These are phyloP conservation scores for Apophysomyces elegans DNA, from an alignment of 371 early-diverging fungal species.

Conservation along the genomic window DNA sequence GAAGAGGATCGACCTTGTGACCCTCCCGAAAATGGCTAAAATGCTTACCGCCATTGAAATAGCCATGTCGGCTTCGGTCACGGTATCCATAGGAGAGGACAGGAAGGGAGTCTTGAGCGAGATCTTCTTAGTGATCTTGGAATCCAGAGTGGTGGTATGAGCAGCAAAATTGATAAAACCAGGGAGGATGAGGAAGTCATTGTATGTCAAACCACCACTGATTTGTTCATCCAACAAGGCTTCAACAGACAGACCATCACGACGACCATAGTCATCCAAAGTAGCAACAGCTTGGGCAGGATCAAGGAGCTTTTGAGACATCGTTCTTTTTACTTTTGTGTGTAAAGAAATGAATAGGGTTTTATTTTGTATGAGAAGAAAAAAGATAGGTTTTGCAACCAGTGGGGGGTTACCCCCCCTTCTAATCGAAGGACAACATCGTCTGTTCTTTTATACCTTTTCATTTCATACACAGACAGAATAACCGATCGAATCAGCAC, in stretches of 20 bases:
- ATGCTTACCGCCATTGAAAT: slow-evolving; percentile 87
- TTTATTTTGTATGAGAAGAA: slow-evolving; percentile 17
- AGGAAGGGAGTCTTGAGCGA: slow-evolving; percentile 90
- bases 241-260: slow-evolving; percentile 80
- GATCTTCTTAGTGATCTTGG: slow-evolving; percentile 87
- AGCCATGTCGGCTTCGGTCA: slow-evolving; percentile 97
- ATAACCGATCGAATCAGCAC: neutral
- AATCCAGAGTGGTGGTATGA: slow-evolving; percentile 72
- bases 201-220: slow-evolving; percentile 94
- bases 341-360: neutral
- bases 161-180: slow-evolving; percentile 95
- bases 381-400: slow-evolving; percentile 20
- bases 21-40: slow-evolving; percentile 8
- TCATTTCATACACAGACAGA: slow-evolving; percentile 4
- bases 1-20: neutral
- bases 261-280: slow-evolving; percentile 46
- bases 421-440: slow-evolving; percentile 17
- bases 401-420: slow-evolving; percentile 35
- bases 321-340: neutral
- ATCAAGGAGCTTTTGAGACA: slow-evolving; percentile 39
- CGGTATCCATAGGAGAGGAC: slow-evolving; percentile 98
- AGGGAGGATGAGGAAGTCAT: slow-evolving; percentile 96
- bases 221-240: slow-evolving; percentile 74
- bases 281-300: slow-evolving; percentile 44
- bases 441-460: slow-evolving; percentile 25